A percentile compares a stretch with the other conserved stretches of the same genome.
Evolutionary conservation across 2,329 filamentous ascomycete species (phyloP).

Genomic region (Colletotrichum ledebouriae): DNA sequence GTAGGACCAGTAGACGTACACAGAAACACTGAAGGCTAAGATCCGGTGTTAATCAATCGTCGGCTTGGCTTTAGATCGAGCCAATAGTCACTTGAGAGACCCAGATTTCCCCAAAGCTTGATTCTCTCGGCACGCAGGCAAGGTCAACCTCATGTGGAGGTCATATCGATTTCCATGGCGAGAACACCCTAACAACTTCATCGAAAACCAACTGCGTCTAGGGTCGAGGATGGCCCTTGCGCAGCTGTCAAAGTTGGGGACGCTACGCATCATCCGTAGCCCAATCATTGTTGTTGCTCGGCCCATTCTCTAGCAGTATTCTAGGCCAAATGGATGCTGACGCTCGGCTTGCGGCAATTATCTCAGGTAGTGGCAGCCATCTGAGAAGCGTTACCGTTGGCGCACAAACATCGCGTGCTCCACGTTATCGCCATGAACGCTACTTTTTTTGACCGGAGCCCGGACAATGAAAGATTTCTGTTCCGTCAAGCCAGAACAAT

Average conservation of each 20-base stretch:
- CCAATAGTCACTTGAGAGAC: slow-evolving; percentile 17
- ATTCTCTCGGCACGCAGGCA: slow-evolving; percentile 27
- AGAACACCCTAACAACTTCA: not conserved
- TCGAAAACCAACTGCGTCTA: not conserved
- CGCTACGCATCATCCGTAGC: slow-evolving; percentile 16
- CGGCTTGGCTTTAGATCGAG: slow-evolving; percentile 13
- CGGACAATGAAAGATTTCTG: not conserved
- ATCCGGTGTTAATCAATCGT: slow-evolving; percentile 6
- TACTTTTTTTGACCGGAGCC: slow-evolving; percentile 4
- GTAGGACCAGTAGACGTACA: not conserved
- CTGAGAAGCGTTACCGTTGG: slow-evolving; percentile 1
- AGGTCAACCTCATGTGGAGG: not conserved
- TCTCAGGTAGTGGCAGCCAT: slow-evolving; percentile 12
- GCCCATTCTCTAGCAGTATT: not conserved
- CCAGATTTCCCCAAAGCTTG: slow-evolving; percentile 23
- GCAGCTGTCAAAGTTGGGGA: slow-evolving; percentile 4
- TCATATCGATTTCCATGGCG: not conserved
- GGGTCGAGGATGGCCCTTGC: slow-evolving; percentile 1
- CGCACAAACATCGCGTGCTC: slow-evolving; percentile 19
- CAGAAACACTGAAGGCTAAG: slow-evolving; percentile 19
- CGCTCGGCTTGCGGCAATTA: slow-evolving; percentile 20
- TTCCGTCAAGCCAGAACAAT: not conserved
- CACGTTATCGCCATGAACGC: slow-evolving; percentile 9
- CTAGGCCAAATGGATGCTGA: slow-evolving; percentile 19
- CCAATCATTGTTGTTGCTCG: slow-evolving; percentile 11